Base-by-base conservation (phyloP, 768 basidiomycete genomes). In the Mrakia blollopis region DNA sequence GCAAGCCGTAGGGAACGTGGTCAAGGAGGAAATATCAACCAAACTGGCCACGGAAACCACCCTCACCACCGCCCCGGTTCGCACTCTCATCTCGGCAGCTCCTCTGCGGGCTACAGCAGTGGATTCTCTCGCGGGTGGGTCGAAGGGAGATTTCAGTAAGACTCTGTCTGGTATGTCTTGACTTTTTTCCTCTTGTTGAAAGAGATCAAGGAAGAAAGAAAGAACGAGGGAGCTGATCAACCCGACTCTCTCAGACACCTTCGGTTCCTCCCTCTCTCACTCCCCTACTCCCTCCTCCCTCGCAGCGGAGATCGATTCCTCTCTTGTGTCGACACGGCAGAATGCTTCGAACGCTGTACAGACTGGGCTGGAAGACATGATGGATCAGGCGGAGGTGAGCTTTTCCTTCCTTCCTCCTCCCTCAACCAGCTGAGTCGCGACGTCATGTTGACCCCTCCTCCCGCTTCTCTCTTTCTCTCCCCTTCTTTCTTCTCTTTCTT, bases 231-330 rank as follows among this genome's bases (percentile, higher is more conserved):
- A 62, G 7, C 62, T 37, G 28, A 63, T 32, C n/a, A 9, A 32
- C 11, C 18, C 8, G 6, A 37, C 62, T 30, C 62, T 35, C 35
- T 1, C 62, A 63, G 62, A 63, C 62, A 30, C 60, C 60, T 61
- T 61, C 60, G 60, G n/a, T 8, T 61, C 60, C 60, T 28, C n/a
- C 60, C 60, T 61, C 60, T 30, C 62, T 6, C 62, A 63, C 62
- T 32, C 62, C 2, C 30, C n/a, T 1, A 21, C 62, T 3, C 18
- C 62, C 3, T 30, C 62, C 62, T 32, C 62, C 8, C 62, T 63
- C 1, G 62, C 30, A 63, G 62, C 62, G 18, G 62, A 63, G 30
- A 32, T 63, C 32, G 62, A 63, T 14, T 63, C 62, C 35, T 63
- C 62, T 0, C 62, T 63, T 0, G 18, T 21, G 7, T 63, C 62